Base-by-base conservation (phyloP, 1,284 basidiomycete genomes). In the Psilocybe mexicana region DNA sequence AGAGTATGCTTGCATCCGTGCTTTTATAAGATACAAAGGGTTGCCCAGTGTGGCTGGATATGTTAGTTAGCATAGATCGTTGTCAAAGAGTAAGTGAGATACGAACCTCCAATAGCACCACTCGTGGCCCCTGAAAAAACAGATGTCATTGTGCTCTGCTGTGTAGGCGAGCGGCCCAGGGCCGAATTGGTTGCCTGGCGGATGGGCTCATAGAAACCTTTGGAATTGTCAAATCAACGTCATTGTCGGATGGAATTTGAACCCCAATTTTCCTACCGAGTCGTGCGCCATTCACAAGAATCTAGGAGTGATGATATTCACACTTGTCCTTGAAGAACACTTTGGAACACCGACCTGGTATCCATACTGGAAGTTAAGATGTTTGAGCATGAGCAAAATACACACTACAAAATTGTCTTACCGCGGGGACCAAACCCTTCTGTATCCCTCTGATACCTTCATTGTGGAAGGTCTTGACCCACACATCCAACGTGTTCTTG, bases 1-100 rank as follows among this genome's bases (percentile, higher is more conserved):
- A 1, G 94, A 96, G 75, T 94, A 97, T 28, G 94, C 95, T 86
- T 99, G 96, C 88, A 98, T 96, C 47, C 96, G 86, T 4, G 96
- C 96, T 77, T 99, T 99, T 71, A 99, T 87, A 52, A 99, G 79
- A 77, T 97, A 99, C n/a, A 99, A 78, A 0, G 97, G 96, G 68
- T 96, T 98, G 50, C 96, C 96, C 35, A 97, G 76, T 38, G 88
- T 83, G 0, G 95, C 95, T 18, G 18, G 18, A 18, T 93, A 62
- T 43, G 38, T 18, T 18, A 18, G 18, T 18, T 18, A 18, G 18
- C 57, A 36, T 43, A 7, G 14, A 36, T 52, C 36, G 43, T 25
- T 18, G 25, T n/a, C 40, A 24, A 11, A 26, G 25, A 43, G 18
- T 7, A 14, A 43, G 26, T 23, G 23, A n/a, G 25, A 44, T 24